Conservation (phyloP, 805 yeast species). For the Wickerhamomyces hampshirensis region DNA sequence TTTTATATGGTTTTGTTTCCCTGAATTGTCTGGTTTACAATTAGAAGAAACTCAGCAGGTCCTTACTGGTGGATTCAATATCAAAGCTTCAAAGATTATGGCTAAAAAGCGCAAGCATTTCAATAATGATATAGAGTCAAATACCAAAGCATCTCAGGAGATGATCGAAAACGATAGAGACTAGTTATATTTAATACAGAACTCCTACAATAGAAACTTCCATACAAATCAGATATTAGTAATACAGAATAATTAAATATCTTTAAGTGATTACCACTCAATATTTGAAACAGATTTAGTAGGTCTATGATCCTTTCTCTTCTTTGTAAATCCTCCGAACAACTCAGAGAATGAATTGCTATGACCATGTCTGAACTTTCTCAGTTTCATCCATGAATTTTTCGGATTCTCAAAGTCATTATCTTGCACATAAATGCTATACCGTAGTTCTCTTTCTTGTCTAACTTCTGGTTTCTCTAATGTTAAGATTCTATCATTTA, state of each 20-base stretch:
- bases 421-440: slow-evolving; percentile 12
- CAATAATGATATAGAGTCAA: slow-evolving; percentile 20
- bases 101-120: slow-evolving; percentile 40
- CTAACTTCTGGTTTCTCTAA: slow-evolving; percentile 7
- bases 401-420: slow-evolving; percentile 11
- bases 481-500: slow-evolving; percentile 6
- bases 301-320: slow-evolving; percentile 5
- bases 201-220: too few species aligned
- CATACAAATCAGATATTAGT: too few species aligned
- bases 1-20: slow-evolving; percentile 79
- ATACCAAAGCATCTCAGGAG: slow-evolving; percentile 24
- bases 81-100: slow-evolving; percentile 54
- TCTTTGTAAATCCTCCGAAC: slow-evolving; percentile 3
- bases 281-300: slow-evolving; percentile 7
- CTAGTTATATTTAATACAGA: too few species aligned
- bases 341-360: slow-evolving; percentile 8
- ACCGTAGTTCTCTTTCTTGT: slow-evolving; percentile 5
- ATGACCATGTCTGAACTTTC: slow-evolving; percentile 5
- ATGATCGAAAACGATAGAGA: too few species aligned
- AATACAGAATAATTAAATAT: too few species aligned
- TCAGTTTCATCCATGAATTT: slow-evolving; percentile 6
- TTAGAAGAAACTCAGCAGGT: slow-evolving; percentile 87
- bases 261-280: too few species aligned
- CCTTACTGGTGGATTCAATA: slow-evolving; percentile 80
- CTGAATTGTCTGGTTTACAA: slow-evolving; percentile 86